phyloP scores from a whole-genome alignment of 805 yeast species.

The Kodamaea neixiangensis region DNA sequence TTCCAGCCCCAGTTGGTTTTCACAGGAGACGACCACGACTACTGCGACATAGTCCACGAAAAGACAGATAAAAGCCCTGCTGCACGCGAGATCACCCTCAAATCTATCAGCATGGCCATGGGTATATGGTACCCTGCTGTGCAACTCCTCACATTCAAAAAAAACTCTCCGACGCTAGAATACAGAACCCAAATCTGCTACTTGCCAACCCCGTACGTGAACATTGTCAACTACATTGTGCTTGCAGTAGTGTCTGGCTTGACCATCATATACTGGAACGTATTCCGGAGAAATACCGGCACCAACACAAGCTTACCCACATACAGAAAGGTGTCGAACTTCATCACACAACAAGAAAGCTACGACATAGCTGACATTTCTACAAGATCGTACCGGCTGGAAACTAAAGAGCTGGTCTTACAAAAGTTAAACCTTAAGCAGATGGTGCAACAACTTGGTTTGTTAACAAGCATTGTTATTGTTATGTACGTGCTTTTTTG shows the following conservation, averaged over 20 bases:
- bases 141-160: conserved; percentile 33
- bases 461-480: conserved; percentile 21
- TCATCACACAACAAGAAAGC: conserved; percentile 2
- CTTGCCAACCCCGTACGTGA: conserved; percentile 48
- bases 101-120: conserved; percentile 90
- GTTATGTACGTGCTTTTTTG: conserved; percentile 24
- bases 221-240: conserved; percentile 38
- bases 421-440: conserved; percentile 26
- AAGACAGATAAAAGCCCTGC: conserved; percentile 17
- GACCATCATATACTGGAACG: conserved; percentile 30
- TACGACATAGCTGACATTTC: conserved; percentile 12
- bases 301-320: not conserved
- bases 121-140: conserved; percentile 64
- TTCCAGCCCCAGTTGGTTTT: conserved; percentile 24
- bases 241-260: conserved; percentile 36
- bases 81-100: conserved; percentile 72
- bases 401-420: conserved; percentile 26
- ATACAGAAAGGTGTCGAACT: conserved; percentile 5
- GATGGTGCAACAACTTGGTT: conserved; percentile 9
- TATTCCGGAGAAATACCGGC: conserved; percentile 14
- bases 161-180: conserved; percentile 11
- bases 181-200: conserved; percentile 47
- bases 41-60: conserved; percentile 72
- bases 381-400: conserved; percentile 26
- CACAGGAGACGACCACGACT: conserved; percentile 58